Evolutionary conservation across 176 grass and related monocot species (phyloP).

Genomic region (Rhipidocladum racemiflorum): DNA sequence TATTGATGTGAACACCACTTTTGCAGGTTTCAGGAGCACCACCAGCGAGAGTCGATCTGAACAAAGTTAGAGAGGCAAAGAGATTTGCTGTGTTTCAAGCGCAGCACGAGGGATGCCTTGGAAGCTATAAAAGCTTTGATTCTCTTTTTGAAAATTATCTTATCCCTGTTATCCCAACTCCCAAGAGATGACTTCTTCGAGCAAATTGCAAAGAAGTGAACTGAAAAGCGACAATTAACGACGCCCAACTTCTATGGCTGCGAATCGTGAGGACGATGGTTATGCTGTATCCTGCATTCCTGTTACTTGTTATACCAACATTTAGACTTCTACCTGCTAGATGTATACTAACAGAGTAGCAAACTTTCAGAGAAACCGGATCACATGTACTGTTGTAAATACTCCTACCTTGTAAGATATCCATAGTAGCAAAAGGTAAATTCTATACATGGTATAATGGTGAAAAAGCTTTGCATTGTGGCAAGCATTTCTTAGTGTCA

Average conservation of each 20-base stretch:
- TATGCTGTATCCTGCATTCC: background rate
- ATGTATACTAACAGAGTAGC: background rate
- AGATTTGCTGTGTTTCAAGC: constrained; percentile 64
- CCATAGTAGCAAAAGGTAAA: background rate
- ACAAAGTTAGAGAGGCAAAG: constrained; percentile 67
- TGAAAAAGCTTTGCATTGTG: constrained; percentile 21
- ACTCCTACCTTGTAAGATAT: constrained; percentile 12
- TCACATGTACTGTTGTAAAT: background rate
- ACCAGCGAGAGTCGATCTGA: constrained; percentile 46
- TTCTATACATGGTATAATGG: background rate
- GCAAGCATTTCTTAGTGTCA: constrained; percentile 25
- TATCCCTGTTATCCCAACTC: constrained; percentile 78
- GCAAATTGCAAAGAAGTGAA: constrained; percentile 9
- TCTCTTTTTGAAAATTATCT: constrained; percentile 83
- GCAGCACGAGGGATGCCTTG: constrained; percentile 72
- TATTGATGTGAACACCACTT: constrained; percentile 24
- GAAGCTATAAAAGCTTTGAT: constrained; percentile 80
- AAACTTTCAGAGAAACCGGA: background rate
- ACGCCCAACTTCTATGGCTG: background rate
- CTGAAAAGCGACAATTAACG: background rate
- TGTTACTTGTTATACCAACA: background rate
- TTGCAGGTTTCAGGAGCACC: constrained; percentile 43
- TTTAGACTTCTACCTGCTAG: background rate
- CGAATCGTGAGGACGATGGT: background rate
- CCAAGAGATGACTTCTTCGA: constrained; percentile 48